Evolutionary conservation across 116 monocot species (phyloP).

Genomic region (Posidonia oceanica): DNA sequence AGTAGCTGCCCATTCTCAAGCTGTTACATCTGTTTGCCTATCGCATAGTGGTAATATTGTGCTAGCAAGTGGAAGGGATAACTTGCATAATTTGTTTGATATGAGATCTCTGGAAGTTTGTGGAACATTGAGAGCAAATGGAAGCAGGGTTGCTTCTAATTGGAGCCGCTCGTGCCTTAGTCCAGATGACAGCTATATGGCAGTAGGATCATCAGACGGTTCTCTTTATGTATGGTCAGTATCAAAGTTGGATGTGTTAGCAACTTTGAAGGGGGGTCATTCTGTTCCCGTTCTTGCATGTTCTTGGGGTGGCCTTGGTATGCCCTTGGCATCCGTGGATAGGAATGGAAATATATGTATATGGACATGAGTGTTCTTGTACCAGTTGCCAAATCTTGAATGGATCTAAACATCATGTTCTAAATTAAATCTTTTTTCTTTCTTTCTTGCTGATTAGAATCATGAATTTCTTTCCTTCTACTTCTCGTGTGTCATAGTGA

Average conservation of each 20-base stretch:
- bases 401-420: neutral
- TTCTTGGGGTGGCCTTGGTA: conserved; percentile 56
- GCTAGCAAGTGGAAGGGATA: conserved; percentile 80
- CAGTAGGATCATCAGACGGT: conserved; percentile 71
- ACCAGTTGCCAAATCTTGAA: neutral
- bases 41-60: conserved; percentile 50
- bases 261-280: conserved; percentile 53
- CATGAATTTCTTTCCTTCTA: too few species aligned
- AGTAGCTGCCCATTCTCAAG: conserved; percentile 74
- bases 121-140: conserved; percentile 44
- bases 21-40: conserved; percentile 58
- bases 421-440: neutral
- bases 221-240: conserved; percentile 68
- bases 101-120: conserved; percentile 64
- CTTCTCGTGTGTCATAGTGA: too few species aligned
- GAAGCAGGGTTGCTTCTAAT: conserved; percentile 46
- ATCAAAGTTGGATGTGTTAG: conserved; percentile 20
- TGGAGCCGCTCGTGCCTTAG: conserved; percentile 88
- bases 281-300: conserved; percentile 62
- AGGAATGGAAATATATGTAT: conserved; percentile 59
- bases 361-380: conserved; percentile 41
- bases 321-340: conserved; percentile 52
- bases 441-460: neutral
- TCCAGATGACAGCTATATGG: conserved; percentile 55
- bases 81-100: conserved; percentile 73